These are phyloP conservation scores for Cerrena zonata DNA, from an alignment of 1,284 basidiomycete genomes.

Conservation along the genomic window DNA sequence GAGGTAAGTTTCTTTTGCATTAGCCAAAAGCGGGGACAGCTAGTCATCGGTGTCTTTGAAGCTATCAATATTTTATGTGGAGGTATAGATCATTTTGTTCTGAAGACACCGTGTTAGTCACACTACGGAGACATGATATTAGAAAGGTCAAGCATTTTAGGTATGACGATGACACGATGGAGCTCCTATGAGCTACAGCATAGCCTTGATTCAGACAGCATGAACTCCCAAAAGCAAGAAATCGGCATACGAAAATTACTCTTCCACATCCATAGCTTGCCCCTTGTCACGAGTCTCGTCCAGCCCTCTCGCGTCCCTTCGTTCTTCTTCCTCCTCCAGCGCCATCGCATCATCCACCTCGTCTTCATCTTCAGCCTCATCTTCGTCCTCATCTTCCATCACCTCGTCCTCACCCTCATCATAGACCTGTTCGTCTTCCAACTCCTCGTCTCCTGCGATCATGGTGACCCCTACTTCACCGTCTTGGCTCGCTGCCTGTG, in stretches of 20 bases:
- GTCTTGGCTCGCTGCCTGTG: slow-evolving; percentile 18
- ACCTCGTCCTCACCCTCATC: slow-evolving; percentile 19
- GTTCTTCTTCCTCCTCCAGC: slow-evolving; percentile 19
- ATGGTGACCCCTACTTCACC: slow-evolving; percentile 18
- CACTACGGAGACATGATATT: no score
- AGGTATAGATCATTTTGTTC: no score
- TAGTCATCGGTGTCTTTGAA: no score
- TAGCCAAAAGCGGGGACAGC: no score
- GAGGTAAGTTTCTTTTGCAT: no score
- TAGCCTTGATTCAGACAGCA: no score
- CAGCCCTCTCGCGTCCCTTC: slow-evolving; percentile 15
- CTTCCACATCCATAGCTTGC: background rate
- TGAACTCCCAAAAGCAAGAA: no score
- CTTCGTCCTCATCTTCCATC: slow-evolving; percentile 16
- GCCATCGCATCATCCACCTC: slow-evolving; percentile 19
- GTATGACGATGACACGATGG: no score
- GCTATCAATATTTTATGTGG: no score
- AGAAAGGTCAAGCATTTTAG: no score
- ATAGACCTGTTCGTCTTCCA: slow-evolving; percentile 22
- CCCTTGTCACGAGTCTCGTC: slow-evolving; percentile 2
- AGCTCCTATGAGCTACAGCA: no score
- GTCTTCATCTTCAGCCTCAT: slow-evolving; percentile 17
- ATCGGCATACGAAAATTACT: background rate
- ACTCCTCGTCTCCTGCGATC: slow-evolving; percentile 12
- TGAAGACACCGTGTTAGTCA: no score